Base-by-base conservation (phyloP, 2,329 filamentous ascomycete genomes). In the Lasiodiplodia sp. region DNA sequence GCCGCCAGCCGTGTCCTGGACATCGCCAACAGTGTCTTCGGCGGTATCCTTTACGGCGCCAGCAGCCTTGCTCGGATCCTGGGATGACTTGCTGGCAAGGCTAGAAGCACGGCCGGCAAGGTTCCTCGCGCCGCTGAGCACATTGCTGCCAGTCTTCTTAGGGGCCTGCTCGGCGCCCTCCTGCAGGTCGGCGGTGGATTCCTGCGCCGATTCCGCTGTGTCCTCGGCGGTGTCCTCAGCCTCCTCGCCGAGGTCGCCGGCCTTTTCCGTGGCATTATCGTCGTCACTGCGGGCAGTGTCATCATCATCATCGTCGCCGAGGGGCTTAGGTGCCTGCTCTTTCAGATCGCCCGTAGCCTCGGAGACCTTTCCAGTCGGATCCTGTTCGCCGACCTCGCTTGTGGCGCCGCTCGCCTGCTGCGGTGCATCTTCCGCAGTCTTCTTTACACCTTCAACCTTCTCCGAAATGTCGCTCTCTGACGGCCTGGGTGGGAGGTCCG, bases 21-120 rank as follows among this genome's bases (percentile, higher is more conserved):
- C 73, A 12, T 72, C 71, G 10, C 71, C 76, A 37, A 73, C 71
- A 62, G 70, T 23, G 40, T 51, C 69, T 25, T 77, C 75, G 38
- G 75, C 56, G 12, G 67, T 67, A 11, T 70, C 73, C 52, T 82
- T 80, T 49, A 81, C 82, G 38, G 66, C 68, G 12, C 81, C 72
- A 28, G 77, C 78, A 65, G 79, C 77, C 40, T 77, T 76, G 47
- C 75, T 70, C 3, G 80, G 78, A 66, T 82, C 79, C 65, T 82
- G 71, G 37, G 74, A 73, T 16, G 77, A 77, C 74, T 84, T 82
- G 72, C 80, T 80, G 37, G 82, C 82, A 51, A 84, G 75, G 67
- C 79, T 80, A n/a, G 79, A 79, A 44, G 82, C 83, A 72, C 82
- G 81, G 70, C 80, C 82, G 71, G 83, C 82, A 25, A 84, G 79